Evolutionary conservation across 768 basidiomycete species (phyloP), one percentile per base, ranked within the genome.

Genomic region (Boletus rex-veris): DNA sequence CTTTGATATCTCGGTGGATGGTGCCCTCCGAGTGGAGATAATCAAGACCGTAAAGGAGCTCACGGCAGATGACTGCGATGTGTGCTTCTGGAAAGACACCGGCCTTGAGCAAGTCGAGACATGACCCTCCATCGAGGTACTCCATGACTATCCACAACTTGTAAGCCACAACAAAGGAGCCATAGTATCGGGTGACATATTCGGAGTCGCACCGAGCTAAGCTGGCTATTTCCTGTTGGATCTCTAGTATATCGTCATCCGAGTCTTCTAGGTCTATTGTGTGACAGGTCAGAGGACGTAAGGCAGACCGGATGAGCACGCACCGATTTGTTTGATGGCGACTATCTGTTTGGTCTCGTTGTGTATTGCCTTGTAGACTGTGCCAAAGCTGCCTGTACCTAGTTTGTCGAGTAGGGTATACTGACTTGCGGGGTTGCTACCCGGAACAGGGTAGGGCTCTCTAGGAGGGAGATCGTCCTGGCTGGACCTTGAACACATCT

Each of bases 91-190:
- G 84, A 71, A 98, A 97, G 30, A 82, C 76, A 26, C 92, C 96
- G 1, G 92, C 82, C 72, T 96, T 97, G 61, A 98, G 82, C 50
- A 99, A 80, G 72, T 98, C 97, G 50, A 98, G 82, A 73, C 97
- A 98, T 26, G 94, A 97, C n/a, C 97, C 97, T 40, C 97, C 97
- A 0, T 93, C 94, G 50, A 98, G 86, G 73, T 92, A 99, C 72
- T 99, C 97, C 97, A 99, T 98, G 64, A 99, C 76, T 66, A 99
- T 99, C 97, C 97, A 99, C 21, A 99, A 78, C 72, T 98, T 96
- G 78, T 96, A 98, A 35, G 90, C 85, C 59, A 92, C 86, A 50
- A 99, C 92, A 71, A 99, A 99, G 45, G 92, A 94, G 42, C 93
- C 95, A 64, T 97, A 98, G 70, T 98, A 98, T 43, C 88, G 80